Evolutionary conservation across 768 basidiomycete species (phyloP), one percentile per base, ranked within the genome.

Genomic region (Hericium rajendrae): DNA sequence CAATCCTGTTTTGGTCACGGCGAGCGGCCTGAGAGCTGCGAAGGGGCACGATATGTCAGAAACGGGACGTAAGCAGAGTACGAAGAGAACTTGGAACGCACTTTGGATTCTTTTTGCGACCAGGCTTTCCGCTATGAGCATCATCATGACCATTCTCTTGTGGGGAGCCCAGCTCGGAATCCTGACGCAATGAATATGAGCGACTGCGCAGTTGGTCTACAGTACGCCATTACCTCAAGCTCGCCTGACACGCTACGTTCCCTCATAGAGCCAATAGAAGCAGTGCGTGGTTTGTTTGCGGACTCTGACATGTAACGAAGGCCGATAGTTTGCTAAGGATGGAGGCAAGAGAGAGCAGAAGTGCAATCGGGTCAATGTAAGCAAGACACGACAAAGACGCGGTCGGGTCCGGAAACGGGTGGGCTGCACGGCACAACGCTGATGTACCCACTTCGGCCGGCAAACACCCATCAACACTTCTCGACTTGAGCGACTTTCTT

Each of bases 101-200:
- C 90, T 91, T 91, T 63, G 90, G 89, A 65, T 92, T 92, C 77
- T 91, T 91, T 83, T 91, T 91, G 59, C 89, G 76, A 15, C 89
- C 89, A 38, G 89, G 86, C 67, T 84, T 86, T 24, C 71, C 69
- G 4, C 67, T 59, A 43, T 57, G 58, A 11, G 57, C 49, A 15
- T 62, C 61, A 20, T 65, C 60, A 51, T 59, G 60, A 38, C 59
- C 57, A 22, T 57, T 58, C 12, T 64, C 64, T 22, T 59, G 58
- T 12, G 70, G 77, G 38, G 83, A 88, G 20, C 84, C 85, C 39
- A 74, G 66, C 60, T 89, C 88, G n/a, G 86, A 86, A 60, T 88
- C 83, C 79, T 86, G 59, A 11, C 32, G 32, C 32, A 8, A 32
- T 32, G 32, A 8, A 32, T 32, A 32, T 32, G 32, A 32, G 32